phyloP scores from a whole-genome alignment of 1,284 basidiomycete species.

The Cystobasidium sp. region DNA sequence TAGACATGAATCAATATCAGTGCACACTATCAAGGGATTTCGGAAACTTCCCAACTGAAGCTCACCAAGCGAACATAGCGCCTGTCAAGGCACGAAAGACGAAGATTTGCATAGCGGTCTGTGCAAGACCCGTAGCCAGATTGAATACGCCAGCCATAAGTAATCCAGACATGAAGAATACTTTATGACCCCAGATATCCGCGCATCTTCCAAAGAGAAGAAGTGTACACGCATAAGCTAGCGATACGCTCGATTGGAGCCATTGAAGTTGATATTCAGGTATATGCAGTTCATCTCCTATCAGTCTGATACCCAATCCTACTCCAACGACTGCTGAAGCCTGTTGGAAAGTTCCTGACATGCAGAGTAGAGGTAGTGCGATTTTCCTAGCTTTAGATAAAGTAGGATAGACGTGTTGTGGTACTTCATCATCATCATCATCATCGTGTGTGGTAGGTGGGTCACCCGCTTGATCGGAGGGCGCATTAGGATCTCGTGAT shows the following conservation, averaged over 20 bases:
- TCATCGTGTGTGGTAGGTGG: neutral
- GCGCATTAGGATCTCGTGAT: neutral
- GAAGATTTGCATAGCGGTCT: constrained; percentile 37
- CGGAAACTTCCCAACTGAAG: too few species aligned
- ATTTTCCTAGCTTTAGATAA: constrained; percentile 65
- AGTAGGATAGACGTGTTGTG: constrained; percentile 14
- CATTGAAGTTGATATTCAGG: constrained; percentile 36
- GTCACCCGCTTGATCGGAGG: neutral
- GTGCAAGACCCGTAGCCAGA: constrained; percentile 18
- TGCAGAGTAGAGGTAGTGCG: constrained; percentile 37
- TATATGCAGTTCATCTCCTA: constrained; percentile 21
- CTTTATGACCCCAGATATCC: constrained; percentile 72
- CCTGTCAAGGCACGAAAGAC: constrained; percentile 34
- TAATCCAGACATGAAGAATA: constrained; percentile 45
- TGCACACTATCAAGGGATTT: neutral
- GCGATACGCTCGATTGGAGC: constrained; percentile 43
- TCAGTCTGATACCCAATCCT: constrained; percentile 7
- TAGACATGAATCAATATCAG: neutral
- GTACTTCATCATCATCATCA: neutral
- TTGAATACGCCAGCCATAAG: constrained; percentile 27
- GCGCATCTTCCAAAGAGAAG: constrained; percentile 72
- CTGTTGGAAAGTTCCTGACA: constrained; percentile 41
- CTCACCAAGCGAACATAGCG: constrained; percentile 35
- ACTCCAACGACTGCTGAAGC: constrained; percentile 29
- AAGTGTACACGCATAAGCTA: constrained; percentile 59